These are phyloP conservation scores for Selaginella moellendorffii DNA, from an alignment of 75 land plant species.

Conservation along the genomic window DNA sequence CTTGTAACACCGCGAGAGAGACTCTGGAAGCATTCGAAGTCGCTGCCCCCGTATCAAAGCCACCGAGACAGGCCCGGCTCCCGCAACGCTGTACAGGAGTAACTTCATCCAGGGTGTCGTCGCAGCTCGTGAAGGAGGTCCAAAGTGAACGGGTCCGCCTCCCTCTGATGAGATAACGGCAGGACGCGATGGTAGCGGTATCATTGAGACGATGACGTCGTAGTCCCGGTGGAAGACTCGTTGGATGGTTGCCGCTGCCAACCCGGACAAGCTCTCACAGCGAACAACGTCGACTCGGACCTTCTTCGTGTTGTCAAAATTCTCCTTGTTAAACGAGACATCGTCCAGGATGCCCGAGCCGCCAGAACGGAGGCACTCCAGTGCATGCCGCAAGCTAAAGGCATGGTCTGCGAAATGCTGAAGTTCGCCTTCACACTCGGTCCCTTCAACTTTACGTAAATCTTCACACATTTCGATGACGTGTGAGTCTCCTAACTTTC, in stretches of 20 bases:
- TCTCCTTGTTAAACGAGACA: neutral
- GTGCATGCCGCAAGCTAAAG: slow-evolving; percentile 65
- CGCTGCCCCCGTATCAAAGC: slow-evolving; percentile 87
- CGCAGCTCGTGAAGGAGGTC: slow-evolving; percentile 77
- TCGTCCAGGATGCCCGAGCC: slow-evolving; percentile 18
- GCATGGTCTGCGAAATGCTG: slow-evolving; percentile 99
- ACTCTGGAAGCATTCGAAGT: slow-evolving; percentile 74
- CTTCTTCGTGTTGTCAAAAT: slow-evolving; percentile 25
- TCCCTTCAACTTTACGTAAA: slow-evolving; percentile 66
- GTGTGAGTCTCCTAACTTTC: slow-evolving; percentile 81
- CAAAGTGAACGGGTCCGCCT: slow-evolving; percentile 81
- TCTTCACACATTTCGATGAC: slow-evolving; percentile 85
- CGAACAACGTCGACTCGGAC: slow-evolving; percentile 85
- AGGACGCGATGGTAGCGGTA: slow-evolving; percentile 65
- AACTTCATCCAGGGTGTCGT: slow-evolving; percentile 99
- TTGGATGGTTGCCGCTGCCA: slow-evolving; percentile 72
- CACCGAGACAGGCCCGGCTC: slow-evolving; percentile 71
- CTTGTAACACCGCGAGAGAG: slow-evolving; percentile 67
- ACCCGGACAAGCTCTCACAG: slow-evolving; percentile 88
- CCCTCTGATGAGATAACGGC: slow-evolving; percentile 74
- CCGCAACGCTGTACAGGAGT: slow-evolving; percentile 45
- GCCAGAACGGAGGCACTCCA: slow-evolving; percentile 83
- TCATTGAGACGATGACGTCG: slow-evolving; percentile 82
- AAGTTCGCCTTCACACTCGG: slow-evolving; percentile 78
- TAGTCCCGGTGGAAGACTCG: slow-evolving; percentile 82